A percentile compares a stretch with the other conserved stretches of the same genome.
Evolutionary conservation across 2,329 filamentous ascomycete species (phyloP).

Genomic region (Nakataea oryzae): DNA sequence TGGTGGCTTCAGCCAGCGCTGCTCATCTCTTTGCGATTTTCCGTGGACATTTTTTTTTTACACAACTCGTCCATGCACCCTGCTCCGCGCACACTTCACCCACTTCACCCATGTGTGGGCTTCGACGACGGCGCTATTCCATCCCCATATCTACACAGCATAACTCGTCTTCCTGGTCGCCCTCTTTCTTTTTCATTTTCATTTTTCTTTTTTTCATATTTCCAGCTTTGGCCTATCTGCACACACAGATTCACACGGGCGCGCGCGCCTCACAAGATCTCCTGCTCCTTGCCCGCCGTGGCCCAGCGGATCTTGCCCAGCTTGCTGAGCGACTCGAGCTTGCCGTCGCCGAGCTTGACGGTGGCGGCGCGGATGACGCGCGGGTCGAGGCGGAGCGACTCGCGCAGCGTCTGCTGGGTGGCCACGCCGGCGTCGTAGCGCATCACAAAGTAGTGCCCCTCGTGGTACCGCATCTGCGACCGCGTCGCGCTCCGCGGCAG

Average conservation of each 20-base stretch:
- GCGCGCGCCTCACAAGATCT: background rate
- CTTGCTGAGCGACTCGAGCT: constrained; percentile 55
- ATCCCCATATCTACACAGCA: background rate
- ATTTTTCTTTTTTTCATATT: background rate
- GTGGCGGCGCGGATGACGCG: constrained; percentile 79
- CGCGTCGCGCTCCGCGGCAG: constrained; percentile 71
- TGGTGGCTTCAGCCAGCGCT: too few relatives aligned
- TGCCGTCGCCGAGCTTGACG: constrained; percentile 80
- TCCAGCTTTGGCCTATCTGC: background rate
- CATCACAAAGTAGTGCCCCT: constrained; percentile 96
- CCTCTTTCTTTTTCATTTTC: background rate
- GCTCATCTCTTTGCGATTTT: too few relatives aligned
- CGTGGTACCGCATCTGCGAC: constrained; percentile 72
- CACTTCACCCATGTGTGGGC: too few relatives aligned
- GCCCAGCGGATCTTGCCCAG: constrained; percentile 42
- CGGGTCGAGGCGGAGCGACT: constrained; percentile 74
- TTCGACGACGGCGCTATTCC: too few relatives aligned
- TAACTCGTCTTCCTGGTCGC: background rate
- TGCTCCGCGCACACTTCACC: too few relatives aligned
- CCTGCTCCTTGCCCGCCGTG: constrained; percentile 8
- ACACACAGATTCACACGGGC: too few relatives aligned
- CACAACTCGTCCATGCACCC: too few relatives aligned
- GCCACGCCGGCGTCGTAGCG: constrained; percentile 73
- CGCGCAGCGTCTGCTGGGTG: constrained; percentile 65
- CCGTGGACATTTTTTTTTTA: too few relatives aligned